Evolutionary conservation across 2,329 filamentous ascomycete species (phyloP).

Genomic region (Trichoderma endophyticum): DNA sequence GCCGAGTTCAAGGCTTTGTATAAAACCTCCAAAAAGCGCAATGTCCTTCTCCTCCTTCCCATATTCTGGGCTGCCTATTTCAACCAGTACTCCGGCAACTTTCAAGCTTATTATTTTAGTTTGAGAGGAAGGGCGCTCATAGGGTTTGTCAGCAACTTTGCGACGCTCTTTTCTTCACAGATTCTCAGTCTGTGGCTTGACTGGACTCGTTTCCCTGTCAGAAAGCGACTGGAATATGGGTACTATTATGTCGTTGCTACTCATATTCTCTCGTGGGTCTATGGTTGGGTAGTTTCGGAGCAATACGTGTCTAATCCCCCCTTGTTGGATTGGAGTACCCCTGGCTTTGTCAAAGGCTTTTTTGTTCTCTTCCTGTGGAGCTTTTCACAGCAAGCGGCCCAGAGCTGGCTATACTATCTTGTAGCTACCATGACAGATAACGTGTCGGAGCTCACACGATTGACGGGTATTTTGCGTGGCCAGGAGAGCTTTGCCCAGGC

Average conservation of each 20-base stretch:
- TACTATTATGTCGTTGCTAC: slow-evolving; percentile 45
- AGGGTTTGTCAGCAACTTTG: slow-evolving; percentile 39
- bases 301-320: slow-evolving; percentile 44
- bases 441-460: slow-evolving; percentile 48
- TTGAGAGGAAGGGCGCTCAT: slow-evolving; percentile 46
- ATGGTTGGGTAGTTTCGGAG: slow-evolving; percentile 52
- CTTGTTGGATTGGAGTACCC: slow-evolving; percentile 39
- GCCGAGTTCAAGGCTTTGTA: slow-evolving; percentile 26
- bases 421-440: slow-evolving; percentile 54
- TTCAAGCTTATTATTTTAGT: slow-evolving; percentile 40
- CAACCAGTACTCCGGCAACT: slow-evolving; percentile 42
- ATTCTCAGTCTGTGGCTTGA: slow-evolving; percentile 45
- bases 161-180: slow-evolving; percentile 41
- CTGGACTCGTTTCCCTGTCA: slow-evolving; percentile 36
- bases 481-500: slow-evolving; percentile 42
- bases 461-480: slow-evolving; percentile 39
- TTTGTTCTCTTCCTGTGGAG: slow-evolving; percentile 49
- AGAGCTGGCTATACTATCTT: slow-evolving; percentile 57
- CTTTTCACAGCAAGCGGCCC: slow-evolving; percentile 49
- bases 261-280: slow-evolving; percentile 49
- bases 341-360: slow-evolving; percentile 45
- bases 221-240: slow-evolving; percentile 40
- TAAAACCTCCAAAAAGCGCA: slow-evolving; percentile 21
- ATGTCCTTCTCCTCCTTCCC: slow-evolving; percentile 25
- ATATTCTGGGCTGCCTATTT: slow-evolving; percentile 31